Evolutionary conservation across 192 early-diverging fungal genomes (phyloP).

Genomic region (Rhizophagus clarus): DNA sequence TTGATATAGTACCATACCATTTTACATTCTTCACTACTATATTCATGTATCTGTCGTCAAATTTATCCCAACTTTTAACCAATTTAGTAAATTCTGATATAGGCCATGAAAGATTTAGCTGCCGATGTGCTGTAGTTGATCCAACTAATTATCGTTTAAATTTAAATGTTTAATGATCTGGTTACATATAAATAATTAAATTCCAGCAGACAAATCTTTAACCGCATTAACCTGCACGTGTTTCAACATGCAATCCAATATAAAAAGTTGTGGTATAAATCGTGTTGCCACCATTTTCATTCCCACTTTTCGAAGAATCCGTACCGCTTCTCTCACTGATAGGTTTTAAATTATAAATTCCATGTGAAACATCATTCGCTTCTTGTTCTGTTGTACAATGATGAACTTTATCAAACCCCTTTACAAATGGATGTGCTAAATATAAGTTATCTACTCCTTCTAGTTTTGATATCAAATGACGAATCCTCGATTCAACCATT

Average conservation of each 20-base stretch:
- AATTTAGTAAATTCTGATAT: slow-evolving; percentile 81
- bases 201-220: not conserved
- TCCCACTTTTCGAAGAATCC: slow-evolving; percentile 1
- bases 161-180: not conserved
- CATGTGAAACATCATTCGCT: slow-evolving; percentile 65
- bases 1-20: slow-evolving; percentile 41
- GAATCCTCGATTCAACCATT: slow-evolving; percentile 87
- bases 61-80: slow-evolving; percentile 83
- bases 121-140: slow-evolving; percentile 52
- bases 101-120: slow-evolving; percentile 80
- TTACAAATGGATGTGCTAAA: slow-evolving; percentile 89
- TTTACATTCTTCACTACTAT: slow-evolving; percentile 63
- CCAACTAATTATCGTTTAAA: slow-evolving; percentile 33
- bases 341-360: slow-evolving; percentile 50
- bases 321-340: slow-evolving; percentile 34
- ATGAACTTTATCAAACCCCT: slow-evolving; percentile 75
- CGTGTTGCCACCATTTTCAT: slow-evolving; percentile 37
- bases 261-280: slow-evolving; percentile 81
- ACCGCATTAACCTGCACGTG: slow-evolving; percentile 48
- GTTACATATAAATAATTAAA: not conserved
- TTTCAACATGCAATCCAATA: slow-evolving; percentile 76
- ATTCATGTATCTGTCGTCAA: slow-evolving; percentile 66
- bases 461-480: slow-evolving; percentile 84
- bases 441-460: slow-evolving; percentile 73
- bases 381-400: slow-evolving; percentile 69